Percentiles rank a stretch among this genome's conserved stretches.
Conservation (phyloP, 2,329 filamentous ascomycete genomes). For the Dryadomyces quercus-mongolicae region DNA sequence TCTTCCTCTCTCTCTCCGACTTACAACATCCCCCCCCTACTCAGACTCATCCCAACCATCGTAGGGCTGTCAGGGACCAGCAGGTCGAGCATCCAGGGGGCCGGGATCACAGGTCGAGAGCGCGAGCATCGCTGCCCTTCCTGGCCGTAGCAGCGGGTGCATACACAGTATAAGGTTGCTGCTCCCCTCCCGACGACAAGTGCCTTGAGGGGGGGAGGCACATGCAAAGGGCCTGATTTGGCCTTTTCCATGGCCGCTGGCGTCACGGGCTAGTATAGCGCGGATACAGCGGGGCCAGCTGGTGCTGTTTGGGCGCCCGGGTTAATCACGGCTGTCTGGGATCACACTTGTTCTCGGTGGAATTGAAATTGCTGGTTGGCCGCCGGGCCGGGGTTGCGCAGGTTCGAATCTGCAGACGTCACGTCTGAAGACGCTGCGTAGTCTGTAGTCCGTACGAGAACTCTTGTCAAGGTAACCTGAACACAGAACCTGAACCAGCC, state of each 20-base stretch:
- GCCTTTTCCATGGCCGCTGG: conserved; percentile 1
- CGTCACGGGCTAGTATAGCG: conserved; percentile 2
- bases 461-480: neutral
- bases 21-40: no score
- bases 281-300: neutral
- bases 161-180: neutral
- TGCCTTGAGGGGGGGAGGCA: neutral
- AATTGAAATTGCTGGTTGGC: conserved; percentile 7
- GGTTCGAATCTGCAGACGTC: neutral
- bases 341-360: conserved; percentile 5
- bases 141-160: neutral
- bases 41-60: no score
- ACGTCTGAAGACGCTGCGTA: neutral
- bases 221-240: neutral
- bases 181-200: neutral
- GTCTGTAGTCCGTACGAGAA: neutral
- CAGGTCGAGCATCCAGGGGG: no score
- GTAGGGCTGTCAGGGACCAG: no score
- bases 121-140: no score
- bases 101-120: no score
- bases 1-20: no score
- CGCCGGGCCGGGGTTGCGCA: neutral
- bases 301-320: neutral
- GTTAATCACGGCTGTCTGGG: conserved; percentile 6
- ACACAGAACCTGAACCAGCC: no score